Conservation (phyloP, 805 yeast species). For the Candida coleopterorum region DNA sequence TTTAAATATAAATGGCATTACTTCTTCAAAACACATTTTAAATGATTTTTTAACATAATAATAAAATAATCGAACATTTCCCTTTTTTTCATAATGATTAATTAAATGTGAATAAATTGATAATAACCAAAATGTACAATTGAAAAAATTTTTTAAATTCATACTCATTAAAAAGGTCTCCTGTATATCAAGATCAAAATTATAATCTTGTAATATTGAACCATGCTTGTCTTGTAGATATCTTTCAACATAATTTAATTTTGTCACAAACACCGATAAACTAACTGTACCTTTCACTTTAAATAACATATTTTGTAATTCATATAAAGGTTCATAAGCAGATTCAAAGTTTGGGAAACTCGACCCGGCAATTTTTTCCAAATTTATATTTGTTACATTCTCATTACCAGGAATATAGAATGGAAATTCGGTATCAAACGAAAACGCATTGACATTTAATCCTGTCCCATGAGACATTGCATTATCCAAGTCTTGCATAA, state of each 20-base stretch:
- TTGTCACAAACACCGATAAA: conserved; percentile 16
- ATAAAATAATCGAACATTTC: conserved; percentile 25
- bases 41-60: conserved; percentile 28
- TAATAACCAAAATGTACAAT: conserved; percentile 22
- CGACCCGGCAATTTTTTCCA: conserved; percentile 32
- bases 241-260: conserved; percentile 32
- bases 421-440: conserved; percentile 28
- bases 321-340: conserved; percentile 23
- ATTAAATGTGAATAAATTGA: conserved; percentile 31
- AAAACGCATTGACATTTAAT: conserved; percentile 21
- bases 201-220: conserved; percentile 20
- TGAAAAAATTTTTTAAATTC: conserved; percentile 20
- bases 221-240: conserved; percentile 27
- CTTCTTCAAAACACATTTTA: conserved; percentile 20
- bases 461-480: conserved; percentile 31
- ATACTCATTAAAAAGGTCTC: conserved; percentile 5
- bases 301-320: conserved; percentile 19
- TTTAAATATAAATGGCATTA: conserved; percentile 28
- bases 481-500: conserved; percentile 28
- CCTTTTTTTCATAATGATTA: conserved; percentile 32
- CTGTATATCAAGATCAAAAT: conserved; percentile 6
- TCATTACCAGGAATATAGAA: conserved; percentile 30
- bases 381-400: conserved; percentile 27
- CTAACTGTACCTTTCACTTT: conserved; percentile 16
- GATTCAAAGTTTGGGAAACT: conserved; percentile 23